Conservation (phyloP, 1,139 yeast species). For the Candida labiduridarum region DNA sequence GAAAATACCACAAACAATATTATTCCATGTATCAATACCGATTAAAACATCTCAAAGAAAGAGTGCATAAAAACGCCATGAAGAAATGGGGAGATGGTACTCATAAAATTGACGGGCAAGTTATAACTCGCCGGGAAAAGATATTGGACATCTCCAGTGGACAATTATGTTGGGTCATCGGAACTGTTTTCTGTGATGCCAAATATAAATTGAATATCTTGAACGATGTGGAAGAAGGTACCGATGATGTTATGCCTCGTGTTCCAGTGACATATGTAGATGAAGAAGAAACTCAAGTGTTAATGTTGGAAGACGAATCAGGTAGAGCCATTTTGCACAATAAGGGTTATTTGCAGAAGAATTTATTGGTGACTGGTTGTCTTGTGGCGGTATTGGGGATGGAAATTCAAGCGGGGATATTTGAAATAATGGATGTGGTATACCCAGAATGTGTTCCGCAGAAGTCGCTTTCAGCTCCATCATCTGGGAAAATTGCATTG, state of each 20-base stretch:
- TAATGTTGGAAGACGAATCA: conserved; percentile 89
- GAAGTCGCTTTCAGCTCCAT: conserved; percentile 25
- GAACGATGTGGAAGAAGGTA: conserved; percentile 70
- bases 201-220: conserved; percentile 82
- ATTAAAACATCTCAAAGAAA: conserved; percentile 52
- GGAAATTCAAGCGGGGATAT: conserved; percentile 81
- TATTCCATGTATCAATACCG: conserved; percentile 74
- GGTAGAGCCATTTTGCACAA: conserved; percentile 84
- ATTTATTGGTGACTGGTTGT: conserved; percentile 80
- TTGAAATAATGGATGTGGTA: conserved; percentile 78
- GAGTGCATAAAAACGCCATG: conserved; percentile 51
- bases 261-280: conserved; percentile 33
- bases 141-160: conserved; percentile 76
- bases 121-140: conserved; percentile 50
- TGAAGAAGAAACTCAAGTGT: conserved; percentile 40
- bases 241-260: conserved; percentile 53
- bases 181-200: conserved; percentile 85
- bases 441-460: conserved; percentile 72
- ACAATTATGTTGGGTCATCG: conserved; percentile 84
- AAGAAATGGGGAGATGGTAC: conserved; percentile 52
- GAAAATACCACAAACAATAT: conserved; percentile 72
- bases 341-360: conserved; percentile 47
- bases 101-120: conserved; percentile 35
- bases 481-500: conserved; percentile 49
- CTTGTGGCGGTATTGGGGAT: conserved; percentile 85